Conservation (phyloP, 2,329 filamentous ascomycete genomes). For the Aureobasidium subglaciale region DNA sequence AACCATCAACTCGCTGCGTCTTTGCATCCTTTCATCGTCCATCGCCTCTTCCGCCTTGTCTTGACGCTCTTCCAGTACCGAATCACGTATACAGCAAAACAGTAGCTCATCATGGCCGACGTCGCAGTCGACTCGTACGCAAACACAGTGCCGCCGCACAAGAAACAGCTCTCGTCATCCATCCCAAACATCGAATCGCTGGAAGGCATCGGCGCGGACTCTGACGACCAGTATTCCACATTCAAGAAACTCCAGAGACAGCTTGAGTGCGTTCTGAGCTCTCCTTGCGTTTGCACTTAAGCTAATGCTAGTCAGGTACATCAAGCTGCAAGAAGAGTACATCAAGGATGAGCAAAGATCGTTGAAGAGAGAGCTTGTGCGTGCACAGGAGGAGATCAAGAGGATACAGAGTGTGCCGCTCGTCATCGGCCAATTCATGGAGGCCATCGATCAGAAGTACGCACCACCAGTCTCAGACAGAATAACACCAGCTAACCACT, state of each 20-base stretch:
- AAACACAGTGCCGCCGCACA: slow-evolving; percentile 67
- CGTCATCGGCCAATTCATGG: slow-evolving; percentile 99
- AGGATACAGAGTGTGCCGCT: slow-evolving; percentile 96
- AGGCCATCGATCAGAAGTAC: slow-evolving; percentile 98
- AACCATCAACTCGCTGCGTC: not conserved
- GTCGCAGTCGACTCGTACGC: slow-evolving; percentile 74
- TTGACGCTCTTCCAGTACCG: not conserved
- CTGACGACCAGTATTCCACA: slow-evolving; percentile 85
- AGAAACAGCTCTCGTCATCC: slow-evolving; percentile 66
- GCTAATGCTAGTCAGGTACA: slow-evolving; percentile 31
- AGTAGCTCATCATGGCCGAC: slow-evolving; percentile 63
- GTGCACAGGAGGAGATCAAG: slow-evolving; percentile 99
- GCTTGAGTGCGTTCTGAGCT: slow-evolving; percentile 60
- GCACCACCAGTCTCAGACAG: slow-evolving; percentile 16
- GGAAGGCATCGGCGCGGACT: slow-evolving; percentile 73
- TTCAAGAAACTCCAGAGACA: slow-evolving; percentile 96
- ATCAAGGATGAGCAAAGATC: slow-evolving; percentile 95
- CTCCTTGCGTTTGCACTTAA: not conserved
- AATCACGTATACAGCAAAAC: not conserved
- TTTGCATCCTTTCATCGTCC: not conserved
- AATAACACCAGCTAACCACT: slow-evolving; percentile 11
- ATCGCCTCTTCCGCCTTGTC: not conserved
- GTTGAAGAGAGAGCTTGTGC: slow-evolving; percentile 90
- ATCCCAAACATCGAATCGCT: slow-evolving; percentile 88
- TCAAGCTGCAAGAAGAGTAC: slow-evolving; percentile 97